A percentile compares a stretch with the other conserved stretches of the same genome.
These are phyloP conservation scores for Monilinia fructicola DNA, from an alignment of 2,329 filamentous ascomycete species.

Conservation along the genomic window DNA sequence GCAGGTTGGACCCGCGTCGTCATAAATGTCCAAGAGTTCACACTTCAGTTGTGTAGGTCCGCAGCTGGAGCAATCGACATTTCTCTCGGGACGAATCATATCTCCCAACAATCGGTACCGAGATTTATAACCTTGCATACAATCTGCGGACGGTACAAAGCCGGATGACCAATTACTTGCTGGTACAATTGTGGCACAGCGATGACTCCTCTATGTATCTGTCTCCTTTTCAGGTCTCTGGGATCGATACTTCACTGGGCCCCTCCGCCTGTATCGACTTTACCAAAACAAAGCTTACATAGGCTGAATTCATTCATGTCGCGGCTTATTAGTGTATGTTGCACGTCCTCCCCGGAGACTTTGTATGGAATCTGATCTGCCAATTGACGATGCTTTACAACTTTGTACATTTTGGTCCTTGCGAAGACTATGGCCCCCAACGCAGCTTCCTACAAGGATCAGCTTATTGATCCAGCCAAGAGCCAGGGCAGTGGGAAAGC, in stretches of 20 bases:
- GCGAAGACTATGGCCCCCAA: neutral
- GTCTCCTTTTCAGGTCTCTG: neutral
- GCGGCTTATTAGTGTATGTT: neutral
- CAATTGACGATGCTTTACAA: constrained; percentile 6
- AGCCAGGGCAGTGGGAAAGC: constrained; percentile 10
- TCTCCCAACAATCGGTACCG: constrained; percentile 8
- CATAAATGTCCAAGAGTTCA: neutral
- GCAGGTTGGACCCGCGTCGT: neutral
- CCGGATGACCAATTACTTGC: neutral
- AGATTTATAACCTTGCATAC: constrained; percentile 7
- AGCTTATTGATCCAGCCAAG: neutral
- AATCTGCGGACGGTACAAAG: constrained; percentile 5
- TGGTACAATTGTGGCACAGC: neutral
- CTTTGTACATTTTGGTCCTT: no score
- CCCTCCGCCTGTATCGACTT: no score
- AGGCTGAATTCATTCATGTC: neutral
- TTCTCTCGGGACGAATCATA: neutral
- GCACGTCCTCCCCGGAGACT: neutral
- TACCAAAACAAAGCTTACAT: neutral
- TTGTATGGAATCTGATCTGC: neutral
- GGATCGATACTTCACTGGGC: neutral
- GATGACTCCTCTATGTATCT: neutral
- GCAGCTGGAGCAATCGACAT: constrained; percentile 4
- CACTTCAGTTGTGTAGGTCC: neutral
- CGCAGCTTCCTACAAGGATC: neutral